A percentile compares a stretch with the other conserved stretches of the same genome.
Conservation (phyloP, 1,284 basidiomycete genomes). For the Melampsora occidentalis region DNA sequence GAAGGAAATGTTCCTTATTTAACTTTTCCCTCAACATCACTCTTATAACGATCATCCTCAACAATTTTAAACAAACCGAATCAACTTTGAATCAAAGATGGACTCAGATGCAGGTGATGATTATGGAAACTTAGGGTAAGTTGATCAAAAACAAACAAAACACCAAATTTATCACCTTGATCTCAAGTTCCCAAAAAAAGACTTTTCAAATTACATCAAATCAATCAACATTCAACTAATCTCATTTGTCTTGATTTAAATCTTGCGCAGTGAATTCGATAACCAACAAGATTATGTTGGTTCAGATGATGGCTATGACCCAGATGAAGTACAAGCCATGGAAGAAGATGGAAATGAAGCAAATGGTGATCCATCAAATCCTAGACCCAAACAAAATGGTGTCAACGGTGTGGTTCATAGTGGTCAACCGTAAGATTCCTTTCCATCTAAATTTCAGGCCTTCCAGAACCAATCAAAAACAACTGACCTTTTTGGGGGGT, state of each 20-base stretch:
- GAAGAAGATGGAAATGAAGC: constrained; percentile 16
- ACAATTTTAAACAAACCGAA: neutral
- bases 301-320: constrained; percentile 31
- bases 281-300: constrained; percentile 23
- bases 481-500: neutral
- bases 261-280: constrained; percentile 5
- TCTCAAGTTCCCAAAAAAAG: neutral
- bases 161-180: too few relatives aligned
- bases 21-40: too few relatives aligned
- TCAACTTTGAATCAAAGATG: neutral
- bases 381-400: neutral
- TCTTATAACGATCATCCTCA: too few relatives aligned
- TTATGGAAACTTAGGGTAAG: constrained; percentile 10
- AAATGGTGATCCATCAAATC: neutral
- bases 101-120: constrained; percentile 14
- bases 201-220: neutral
- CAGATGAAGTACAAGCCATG: constrained; percentile 19
- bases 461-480: too few relatives aligned
- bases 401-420: constrained; percentile 26
- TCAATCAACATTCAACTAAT: neutral
- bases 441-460: too few relatives aligned
- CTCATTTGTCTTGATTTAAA: neutral
- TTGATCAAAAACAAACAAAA: neutral
- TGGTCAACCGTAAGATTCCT: constrained; percentile 14
- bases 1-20: too few relatives aligned